Percentiles rank a stretch among this genome's conserved stretches.
Evolutionary conservation across 2,329 filamentous ascomycete species (phyloP).

Genomic region (Apiospora koreana): DNA sequence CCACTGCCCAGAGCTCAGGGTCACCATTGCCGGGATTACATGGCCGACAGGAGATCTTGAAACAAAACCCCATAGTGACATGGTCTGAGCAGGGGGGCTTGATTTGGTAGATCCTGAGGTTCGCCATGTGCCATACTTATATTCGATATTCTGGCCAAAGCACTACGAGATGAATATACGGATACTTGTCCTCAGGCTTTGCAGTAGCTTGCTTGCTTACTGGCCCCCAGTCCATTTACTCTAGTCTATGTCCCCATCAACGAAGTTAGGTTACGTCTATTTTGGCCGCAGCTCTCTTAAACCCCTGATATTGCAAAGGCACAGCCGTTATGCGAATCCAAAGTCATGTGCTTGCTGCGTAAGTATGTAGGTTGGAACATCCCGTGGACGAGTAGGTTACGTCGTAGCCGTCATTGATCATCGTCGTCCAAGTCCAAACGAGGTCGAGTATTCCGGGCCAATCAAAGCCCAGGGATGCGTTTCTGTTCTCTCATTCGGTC

Average conservation of each 20-base stretch:
- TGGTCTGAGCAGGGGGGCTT: background rate
- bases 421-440: background rate
- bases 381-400: background rate
- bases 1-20: background rate
- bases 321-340: background rate
- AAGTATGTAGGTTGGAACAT: background rate
- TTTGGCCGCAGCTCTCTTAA: background rate
- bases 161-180: background rate
- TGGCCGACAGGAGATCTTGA: background rate
- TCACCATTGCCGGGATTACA: background rate
- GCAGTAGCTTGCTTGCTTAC: no score
- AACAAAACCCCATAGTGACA: background rate
- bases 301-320: background rate
- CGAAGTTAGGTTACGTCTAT: background rate
- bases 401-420: background rate
- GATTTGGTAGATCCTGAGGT: background rate
- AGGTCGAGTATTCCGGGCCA: conserved; percentile 5
- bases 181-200: no score
- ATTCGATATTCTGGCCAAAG: background rate
- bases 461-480: background rate
- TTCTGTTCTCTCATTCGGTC: conserved; percentile 8
- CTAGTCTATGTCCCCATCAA: background rate
- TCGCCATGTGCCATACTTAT: background rate
- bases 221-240: no score
- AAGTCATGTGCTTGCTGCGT: background rate